These are phyloP conservation scores for Chrysanthemum lavandulifolium DNA, from an alignment of 129 eudicot genomes.

Conservation along the genomic window DNA sequence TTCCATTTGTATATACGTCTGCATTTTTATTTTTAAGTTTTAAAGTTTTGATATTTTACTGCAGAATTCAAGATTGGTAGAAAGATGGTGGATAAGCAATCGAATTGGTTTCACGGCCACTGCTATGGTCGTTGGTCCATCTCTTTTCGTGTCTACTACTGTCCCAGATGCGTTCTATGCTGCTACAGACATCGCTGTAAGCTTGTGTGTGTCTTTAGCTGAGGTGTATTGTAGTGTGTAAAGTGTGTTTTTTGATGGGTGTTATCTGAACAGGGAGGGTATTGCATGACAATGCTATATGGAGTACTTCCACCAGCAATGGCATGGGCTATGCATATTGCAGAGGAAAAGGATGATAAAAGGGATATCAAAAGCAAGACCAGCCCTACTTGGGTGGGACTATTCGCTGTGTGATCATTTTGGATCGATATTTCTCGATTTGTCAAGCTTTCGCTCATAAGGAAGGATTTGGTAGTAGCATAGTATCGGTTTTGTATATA, in stretches of 20 bases:
- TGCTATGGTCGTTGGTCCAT: conserved; percentile 61
- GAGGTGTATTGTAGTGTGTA: conserved; percentile 2
- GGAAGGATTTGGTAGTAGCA: not conserved
- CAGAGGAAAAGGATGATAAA: conserved; percentile 24
- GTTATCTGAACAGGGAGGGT: conserved; percentile 68
- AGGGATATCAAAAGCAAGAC: conserved; percentile 37
- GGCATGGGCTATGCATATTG: conserved; percentile 67
- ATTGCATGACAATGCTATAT: conserved; percentile 84
- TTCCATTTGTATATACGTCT: not conserved
- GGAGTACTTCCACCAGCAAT: conserved; percentile 91
- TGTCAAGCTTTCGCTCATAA: conserved; percentile 46
- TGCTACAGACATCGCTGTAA: conserved; percentile 94
- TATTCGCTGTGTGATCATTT: conserved; percentile 61
- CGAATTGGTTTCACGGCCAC: conserved; percentile 54
- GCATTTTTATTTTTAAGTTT: conserved; percentile 7
- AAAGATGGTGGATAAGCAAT: conserved; percentile 61
- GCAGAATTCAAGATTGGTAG: conserved; percentile 42
- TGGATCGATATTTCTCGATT: conserved; percentile 67
- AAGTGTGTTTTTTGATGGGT: not conserved
- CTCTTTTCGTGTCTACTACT: conserved; percentile 60
- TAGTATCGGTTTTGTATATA: not conserved
- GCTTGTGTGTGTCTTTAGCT: conserved; percentile 26
- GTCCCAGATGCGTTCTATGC: conserved; percentile 78
- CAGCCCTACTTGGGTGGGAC: conserved; percentile 65
- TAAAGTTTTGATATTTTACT: conserved; percentile 15